Evolutionary conservation across 768 basidiomycete genomes (phyloP).

Genomic region (Pleurotus citrinopileatus): DNA sequence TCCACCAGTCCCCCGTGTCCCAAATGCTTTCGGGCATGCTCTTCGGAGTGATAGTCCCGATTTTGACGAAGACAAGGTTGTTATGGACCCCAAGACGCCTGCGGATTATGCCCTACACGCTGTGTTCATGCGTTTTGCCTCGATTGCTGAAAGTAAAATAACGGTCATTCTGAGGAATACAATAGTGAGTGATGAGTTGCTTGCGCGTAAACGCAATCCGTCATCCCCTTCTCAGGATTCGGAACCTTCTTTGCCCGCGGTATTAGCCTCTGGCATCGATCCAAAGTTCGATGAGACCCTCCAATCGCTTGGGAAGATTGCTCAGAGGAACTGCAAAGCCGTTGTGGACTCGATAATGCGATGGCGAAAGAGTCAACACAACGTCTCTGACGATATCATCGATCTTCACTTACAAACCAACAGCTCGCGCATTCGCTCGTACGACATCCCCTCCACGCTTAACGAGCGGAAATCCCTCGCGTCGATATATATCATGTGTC

Average conservation of each 20-base stretch:
- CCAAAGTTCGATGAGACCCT: slow-evolving; percentile 80
- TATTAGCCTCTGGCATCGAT: slow-evolving; percentile 74
- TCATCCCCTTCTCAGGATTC: slow-evolving; percentile 68
- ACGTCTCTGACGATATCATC: slow-evolving; percentile 52
- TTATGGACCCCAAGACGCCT: slow-evolving; percentile 75
- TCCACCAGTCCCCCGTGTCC: slow-evolving; percentile 78
- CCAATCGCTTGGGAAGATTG: slow-evolving; percentile 82
- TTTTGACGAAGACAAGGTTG: slow-evolving; percentile 65
- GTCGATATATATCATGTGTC: slow-evolving; percentile 87
- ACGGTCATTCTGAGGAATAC: slow-evolving; percentile 66
- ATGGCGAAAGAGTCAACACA: slow-evolving; percentile 80
- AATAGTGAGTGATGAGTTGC: slow-evolving; percentile 47
- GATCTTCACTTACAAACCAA: slow-evolving; percentile 45
- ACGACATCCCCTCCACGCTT: slow-evolving; percentile 49
- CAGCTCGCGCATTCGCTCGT: slow-evolving; percentile 30
- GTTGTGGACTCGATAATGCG: slow-evolving; percentile 86
- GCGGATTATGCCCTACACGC: slow-evolving; percentile 88
- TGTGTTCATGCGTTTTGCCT: slow-evolving; percentile 83
- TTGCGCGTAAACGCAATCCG: slow-evolving; percentile 1
- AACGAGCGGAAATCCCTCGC: slow-evolving; percentile 78
- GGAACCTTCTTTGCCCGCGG: slow-evolving; percentile 62
- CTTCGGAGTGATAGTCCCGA: slow-evolving; percentile 56
- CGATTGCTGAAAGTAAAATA: slow-evolving; percentile 78
- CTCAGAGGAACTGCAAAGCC: slow-evolving; percentile 78
- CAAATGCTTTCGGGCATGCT: slow-evolving; percentile 49